Evolutionary conservation across 2,329 filamentous ascomycete species (phyloP).

Genomic region (Cladosporium velox): DNA sequence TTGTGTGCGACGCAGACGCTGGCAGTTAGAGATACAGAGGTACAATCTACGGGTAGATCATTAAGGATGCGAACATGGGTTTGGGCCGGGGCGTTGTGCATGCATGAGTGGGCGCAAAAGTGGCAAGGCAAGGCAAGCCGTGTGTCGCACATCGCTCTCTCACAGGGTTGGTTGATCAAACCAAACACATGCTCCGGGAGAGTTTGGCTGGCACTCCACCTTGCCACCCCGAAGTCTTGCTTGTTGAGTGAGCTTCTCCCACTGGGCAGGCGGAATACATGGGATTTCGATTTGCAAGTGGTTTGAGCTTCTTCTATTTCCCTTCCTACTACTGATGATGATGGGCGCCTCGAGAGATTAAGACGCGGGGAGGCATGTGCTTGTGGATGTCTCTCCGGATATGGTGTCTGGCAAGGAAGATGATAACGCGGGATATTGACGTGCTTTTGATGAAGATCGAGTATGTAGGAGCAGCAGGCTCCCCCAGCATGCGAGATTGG

Average conservation of each 20-base stretch:
- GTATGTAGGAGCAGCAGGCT: neutral
- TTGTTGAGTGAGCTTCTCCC: conserved; percentile 4
- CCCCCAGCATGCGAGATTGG: conserved; percentile 19
- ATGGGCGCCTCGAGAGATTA: conserved; percentile 6
- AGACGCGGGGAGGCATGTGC: conserved; percentile 16
- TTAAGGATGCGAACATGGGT: conserved; percentile 13
- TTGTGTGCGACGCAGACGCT: conserved; percentile 8
- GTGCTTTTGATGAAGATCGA: conserved; percentile 13
- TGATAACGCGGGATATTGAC: conserved; percentile 14
- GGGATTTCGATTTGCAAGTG: neutral
- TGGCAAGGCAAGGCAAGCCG: neutral
- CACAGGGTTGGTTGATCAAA: neutral
- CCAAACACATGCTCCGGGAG: conserved; percentile 1
- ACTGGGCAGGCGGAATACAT: neutral
- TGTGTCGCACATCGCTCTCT: neutral
- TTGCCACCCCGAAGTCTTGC: conserved; percentile 16
- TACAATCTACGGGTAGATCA: conserved; percentile 13
- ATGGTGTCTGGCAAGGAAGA: conserved; percentile 4
- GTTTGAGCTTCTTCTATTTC: neutral
- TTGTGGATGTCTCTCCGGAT: conserved; percentile 10
- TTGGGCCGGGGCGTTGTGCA: neutral
- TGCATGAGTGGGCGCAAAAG: neutral
- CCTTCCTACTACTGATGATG: conserved; percentile 2
- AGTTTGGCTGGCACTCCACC: conserved; percentile 18
- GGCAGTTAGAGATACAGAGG: conserved; percentile 1